phyloP scores from a whole-genome alignment of 305 asterid genomes.

The Solanum chacoense region DNA sequence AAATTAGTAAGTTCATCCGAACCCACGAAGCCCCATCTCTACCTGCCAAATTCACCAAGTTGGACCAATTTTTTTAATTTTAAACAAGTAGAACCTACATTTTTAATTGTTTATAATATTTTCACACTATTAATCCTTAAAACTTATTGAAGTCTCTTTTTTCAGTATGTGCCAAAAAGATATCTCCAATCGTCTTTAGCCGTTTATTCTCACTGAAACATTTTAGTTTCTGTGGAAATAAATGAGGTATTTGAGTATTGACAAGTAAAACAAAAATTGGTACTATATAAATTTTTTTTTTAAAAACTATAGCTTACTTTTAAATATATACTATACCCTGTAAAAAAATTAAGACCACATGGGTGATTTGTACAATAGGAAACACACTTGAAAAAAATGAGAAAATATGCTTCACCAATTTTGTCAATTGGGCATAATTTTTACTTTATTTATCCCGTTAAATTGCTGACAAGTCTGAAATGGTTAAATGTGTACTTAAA shows the following conservation, averaged over 20 bases:
- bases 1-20: no score
- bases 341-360: background rate
- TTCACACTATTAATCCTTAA: background rate
- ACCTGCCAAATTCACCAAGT: background rate
- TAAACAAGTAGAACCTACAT: background rate
- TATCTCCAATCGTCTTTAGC: background rate
- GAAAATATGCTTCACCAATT: no score
- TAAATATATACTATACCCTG: background rate
- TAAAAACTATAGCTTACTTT: background rate
- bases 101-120: background rate
- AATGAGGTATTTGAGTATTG: background rate
- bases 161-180: background rate
- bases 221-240: background rate
- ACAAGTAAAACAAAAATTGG: background rate
- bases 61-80: background rate
- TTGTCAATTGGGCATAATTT: background rate
- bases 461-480: background rate
- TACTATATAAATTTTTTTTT: background rate
- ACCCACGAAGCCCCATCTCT: background rate
- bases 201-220: background rate
- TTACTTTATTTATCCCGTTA: background rate
- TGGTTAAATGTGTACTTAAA: no score
- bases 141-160: background rate
- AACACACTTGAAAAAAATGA: background rate
- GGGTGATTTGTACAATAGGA: background rate